Conservation (phyloP, 139 green algal genomes). For the Coelastrella sp. region DNA sequence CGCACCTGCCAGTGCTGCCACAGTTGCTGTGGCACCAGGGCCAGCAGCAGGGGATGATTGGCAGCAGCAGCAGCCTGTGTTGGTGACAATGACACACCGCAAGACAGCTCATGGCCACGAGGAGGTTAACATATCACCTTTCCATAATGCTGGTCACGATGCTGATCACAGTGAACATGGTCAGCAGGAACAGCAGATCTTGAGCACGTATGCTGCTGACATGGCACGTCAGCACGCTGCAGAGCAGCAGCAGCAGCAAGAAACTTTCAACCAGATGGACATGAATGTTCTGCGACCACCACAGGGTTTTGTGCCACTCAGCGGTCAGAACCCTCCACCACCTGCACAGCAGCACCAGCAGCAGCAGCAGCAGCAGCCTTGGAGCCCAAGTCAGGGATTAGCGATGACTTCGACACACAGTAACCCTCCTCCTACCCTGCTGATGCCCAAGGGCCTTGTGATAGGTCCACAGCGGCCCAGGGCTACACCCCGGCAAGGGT, state of each 20-base stretch:
- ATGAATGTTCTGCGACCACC: slow-evolving; percentile 12
- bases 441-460: not conserved
- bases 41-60: not conserved
- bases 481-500: not conserved
- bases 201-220: not conserved
- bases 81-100: slow-evolving; percentile 1
- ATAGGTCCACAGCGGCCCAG: not conserved
- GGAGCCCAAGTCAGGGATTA: not conserved
- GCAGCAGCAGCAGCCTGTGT: slow-evolving; percentile 28
- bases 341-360: slow-evolving; percentile 10
- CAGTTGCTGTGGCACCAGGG: not conserved
- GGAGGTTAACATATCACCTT: not conserved
- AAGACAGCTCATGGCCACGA: slow-evolving; percentile 34
- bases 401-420: not conserved
- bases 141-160: not conserved
- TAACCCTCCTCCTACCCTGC: not conserved
- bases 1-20: not conserved
- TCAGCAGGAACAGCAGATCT: not conserved
- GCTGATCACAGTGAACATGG: not conserved
- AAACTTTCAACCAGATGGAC: not conserved
- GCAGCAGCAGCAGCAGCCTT: not conserved
- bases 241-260: slow-evolving; percentile 8
- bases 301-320: slow-evolving; percentile 9
- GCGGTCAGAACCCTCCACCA: not conserved
- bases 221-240: not conserved